phyloP scores from a whole-genome alignment of 306 rosid species.

The Vachellia collinsii region DNA sequence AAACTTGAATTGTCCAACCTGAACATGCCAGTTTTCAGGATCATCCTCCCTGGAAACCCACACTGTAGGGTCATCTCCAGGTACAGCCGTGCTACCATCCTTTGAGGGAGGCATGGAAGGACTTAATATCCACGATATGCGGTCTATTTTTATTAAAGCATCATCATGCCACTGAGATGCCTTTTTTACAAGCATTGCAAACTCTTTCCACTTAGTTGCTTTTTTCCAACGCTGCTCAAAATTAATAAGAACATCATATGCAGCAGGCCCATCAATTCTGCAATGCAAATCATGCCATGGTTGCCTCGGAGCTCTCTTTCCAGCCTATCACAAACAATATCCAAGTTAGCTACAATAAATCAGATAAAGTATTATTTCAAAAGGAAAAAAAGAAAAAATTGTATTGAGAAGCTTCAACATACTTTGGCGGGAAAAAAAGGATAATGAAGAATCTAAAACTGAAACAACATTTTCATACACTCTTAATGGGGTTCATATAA shows the following conservation, averaged over 20 bases:
- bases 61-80: constrained; percentile 59
- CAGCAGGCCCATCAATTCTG: constrained; percentile 95
- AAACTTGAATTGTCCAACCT: constrained; percentile 61
- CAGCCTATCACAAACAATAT: constrained; percentile 59
- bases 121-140: constrained; percentile 94
- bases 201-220: constrained; percentile 81
- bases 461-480: background rate
- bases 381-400: background rate
- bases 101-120: constrained; percentile 44
- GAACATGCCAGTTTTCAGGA: constrained; percentile 92
- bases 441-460: background rate
- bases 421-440: constrained; percentile 9
- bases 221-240: constrained; percentile 96
- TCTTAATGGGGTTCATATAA: background rate
- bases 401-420: constrained; percentile 11
- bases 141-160: constrained; percentile 71
- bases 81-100: constrained; percentile 53
- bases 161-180: constrained; percentile 77
- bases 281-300: constrained; percentile 99
- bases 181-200: constrained; percentile 57
- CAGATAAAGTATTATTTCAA: constrained; percentile 9
- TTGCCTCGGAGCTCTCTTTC: constrained; percentile 80
- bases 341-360: constrained; percentile 21
- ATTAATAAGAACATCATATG: constrained; percentile 90
- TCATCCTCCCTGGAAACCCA: constrained; percentile 64